Evolutionary conservation across 306 rosid species (phyloP), one percentile per base, ranked within the genome.

Genomic region (Prunus dulcis): DNA sequence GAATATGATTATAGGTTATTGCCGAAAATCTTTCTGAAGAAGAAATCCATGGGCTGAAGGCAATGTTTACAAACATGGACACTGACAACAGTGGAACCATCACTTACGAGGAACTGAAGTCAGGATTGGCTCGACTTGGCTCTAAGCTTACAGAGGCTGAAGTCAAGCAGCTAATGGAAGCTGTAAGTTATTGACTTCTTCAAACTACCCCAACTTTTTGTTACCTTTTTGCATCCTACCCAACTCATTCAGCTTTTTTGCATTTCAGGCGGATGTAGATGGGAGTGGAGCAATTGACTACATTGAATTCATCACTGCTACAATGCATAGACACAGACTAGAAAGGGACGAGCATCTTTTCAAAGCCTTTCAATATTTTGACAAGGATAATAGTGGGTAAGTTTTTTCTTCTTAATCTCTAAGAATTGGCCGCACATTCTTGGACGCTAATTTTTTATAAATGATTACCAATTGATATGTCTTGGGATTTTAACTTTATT

Each of bases 21-120:
- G 98, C 97, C 2, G 94, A 93, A 82, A 90, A 86, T 82, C 96
- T 93, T 76, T 90, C 96, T 38, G 86, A 74, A 79, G 98, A 91
- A 84, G 98, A 93, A 85, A 91, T 93, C 73, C 96, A 89, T 82
- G 98, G 98, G 68, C 85, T 93, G 86, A 91, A 87, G 82, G 83
- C 93, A 61, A 88, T 88, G 98, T 93, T 93, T 75, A 86, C 84
- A 68, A 93, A 93, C 82, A 86, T 93, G 53, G 98, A 93, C 80
- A 91, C 96, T 0, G 95, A 93, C 83, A 85, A 91, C 2, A 93
- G 93, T 63, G 98, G 98, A 82, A 88, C 93, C 69, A 93, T 93
- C 82, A 93, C 97, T 34, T 93, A 89, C 68, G 95, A 91, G 22
- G 97, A 93, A 81, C 78, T 91, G 75, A 88, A 87, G 77, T 76